Evolutionary conservation across 2,329 filamentous ascomycete genomes (phyloP).

Genomic region (Cladobotryum protrusum): DNA sequence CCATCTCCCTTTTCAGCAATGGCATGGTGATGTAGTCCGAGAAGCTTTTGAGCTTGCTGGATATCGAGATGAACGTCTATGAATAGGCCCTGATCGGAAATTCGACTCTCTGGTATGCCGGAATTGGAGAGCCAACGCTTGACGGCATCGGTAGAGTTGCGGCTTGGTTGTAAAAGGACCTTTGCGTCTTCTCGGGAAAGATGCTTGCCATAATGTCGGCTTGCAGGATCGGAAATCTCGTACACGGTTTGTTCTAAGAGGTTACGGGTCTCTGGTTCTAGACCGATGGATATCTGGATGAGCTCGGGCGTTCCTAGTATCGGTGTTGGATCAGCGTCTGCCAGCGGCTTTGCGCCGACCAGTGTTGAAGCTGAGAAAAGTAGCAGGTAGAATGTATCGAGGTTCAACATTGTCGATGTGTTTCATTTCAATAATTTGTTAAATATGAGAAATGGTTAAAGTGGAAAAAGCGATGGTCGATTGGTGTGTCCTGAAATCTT

Average conservation of each 20-base stretch:
- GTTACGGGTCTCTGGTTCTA: constrained; percentile 19
- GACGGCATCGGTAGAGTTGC: constrained; percentile 33
- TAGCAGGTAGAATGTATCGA: not conserved
- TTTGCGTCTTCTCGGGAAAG: constrained; percentile 43
- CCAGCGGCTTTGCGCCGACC: constrained; percentile 10
- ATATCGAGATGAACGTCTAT: constrained; percentile 38
- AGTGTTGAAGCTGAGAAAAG: not conserved
- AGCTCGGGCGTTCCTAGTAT: constrained; percentile 11
- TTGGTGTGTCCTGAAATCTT: too few relatives aligned
- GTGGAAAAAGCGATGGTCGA: too few relatives aligned
- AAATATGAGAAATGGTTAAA: too few relatives aligned
- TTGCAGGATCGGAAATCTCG: constrained; percentile 43
- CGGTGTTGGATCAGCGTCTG: constrained; percentile 16
- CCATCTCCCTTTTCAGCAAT: not conserved
- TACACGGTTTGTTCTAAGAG: constrained; percentile 38
- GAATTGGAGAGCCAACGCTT: constrained; percentile 39
- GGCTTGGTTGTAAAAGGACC: constrained; percentile 39
- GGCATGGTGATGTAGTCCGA: constrained; percentile 29
- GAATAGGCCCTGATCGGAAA: constrained; percentile 32
- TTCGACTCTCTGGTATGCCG: constrained; percentile 30
- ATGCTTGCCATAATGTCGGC: constrained; percentile 42
- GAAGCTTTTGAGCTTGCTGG: constrained; percentile 36
- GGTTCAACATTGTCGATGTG: not conserved
- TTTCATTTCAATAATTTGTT: not conserved
- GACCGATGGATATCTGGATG: constrained; percentile 26